phyloP scores from a whole-genome alignment of 2,329 filamentous ascomycete genomes.

The Lithohypha guttulata region DNA sequence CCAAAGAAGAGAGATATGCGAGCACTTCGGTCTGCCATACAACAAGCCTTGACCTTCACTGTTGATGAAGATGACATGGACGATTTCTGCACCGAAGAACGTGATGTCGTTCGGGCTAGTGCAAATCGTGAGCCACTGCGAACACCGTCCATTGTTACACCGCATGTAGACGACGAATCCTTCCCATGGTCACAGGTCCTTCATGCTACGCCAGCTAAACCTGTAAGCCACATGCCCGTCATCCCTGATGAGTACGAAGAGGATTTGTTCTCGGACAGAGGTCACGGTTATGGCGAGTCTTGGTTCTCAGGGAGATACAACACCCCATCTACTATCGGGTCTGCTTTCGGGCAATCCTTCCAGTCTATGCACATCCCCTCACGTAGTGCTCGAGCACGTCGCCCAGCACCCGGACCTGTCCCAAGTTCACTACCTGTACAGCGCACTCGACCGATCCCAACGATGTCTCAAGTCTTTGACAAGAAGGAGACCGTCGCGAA shows the following conservation, averaged over 20 bases:
- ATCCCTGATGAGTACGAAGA: conserved; percentile 75
- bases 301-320: conserved; percentile 71
- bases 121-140: conserved; percentile 91
- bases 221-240: conserved; percentile 71
- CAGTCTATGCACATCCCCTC: conserved; percentile 52
- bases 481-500: conserved; percentile 75
- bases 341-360: conserved; percentile 69
- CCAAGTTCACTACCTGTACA: conserved; percentile 63
- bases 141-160: conserved; percentile 87
- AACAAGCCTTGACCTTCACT: conserved; percentile 79
- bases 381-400: conserved; percentile 31
- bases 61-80: conserved; percentile 72
- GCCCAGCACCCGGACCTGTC: conserved; percentile 59
- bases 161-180: conserved; percentile 64
- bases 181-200: conserved; percentile 95
- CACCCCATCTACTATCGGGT: conserved; percentile 74
- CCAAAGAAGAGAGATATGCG: conserved; percentile 75
- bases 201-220: conserved; percentile 60
- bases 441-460: conserved; percentile 55
- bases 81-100: conserved; percentile 81
- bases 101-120: conserved; percentile 62
- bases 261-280: conserved; percentile 71
- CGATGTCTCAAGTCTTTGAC: conserved; percentile 67
- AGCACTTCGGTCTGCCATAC: conserved; percentile 65
- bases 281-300: conserved; percentile 39